Evolutionary conservation across 495 filamentous ascomycete genomes (phyloP).

Genomic region (Podospora bellae-mahoneyi): DNA sequence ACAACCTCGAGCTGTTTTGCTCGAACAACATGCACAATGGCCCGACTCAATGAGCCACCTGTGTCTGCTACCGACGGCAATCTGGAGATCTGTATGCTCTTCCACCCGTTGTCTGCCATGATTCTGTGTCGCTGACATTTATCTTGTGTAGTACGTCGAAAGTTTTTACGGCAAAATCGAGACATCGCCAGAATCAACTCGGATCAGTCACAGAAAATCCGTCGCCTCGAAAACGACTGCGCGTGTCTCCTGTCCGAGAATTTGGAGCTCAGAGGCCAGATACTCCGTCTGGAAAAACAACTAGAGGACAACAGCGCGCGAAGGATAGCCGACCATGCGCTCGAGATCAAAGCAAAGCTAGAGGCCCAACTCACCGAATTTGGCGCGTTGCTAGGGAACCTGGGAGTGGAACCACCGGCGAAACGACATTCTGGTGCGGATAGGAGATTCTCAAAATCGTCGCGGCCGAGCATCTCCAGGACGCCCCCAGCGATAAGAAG

Average conservation of each 20-base stretch:
- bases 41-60: slow-evolving; percentile 81
- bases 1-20: neutral
- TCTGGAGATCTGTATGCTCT: slow-evolving; percentile 71
- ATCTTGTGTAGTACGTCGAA: slow-evolving; percentile 63
- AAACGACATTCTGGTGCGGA: slow-evolving; percentile 38
- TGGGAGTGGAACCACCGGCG: slow-evolving; percentile 52
- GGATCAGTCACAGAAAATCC: slow-evolving; percentile 83
- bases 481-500: slow-evolving; percentile 40
- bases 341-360: slow-evolving; percentile 64
- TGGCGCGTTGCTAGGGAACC: slow-evolving; percentile 56
- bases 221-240: slow-evolving; percentile 78
- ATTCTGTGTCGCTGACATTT: slow-evolving; percentile 17
- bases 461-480: slow-evolving; percentile 20
- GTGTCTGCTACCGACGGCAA: slow-evolving; percentile 61
- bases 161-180: slow-evolving; percentile 88
- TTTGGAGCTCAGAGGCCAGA: slow-evolving; percentile 72
- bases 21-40: slow-evolving; percentile 57
- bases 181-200: slow-evolving; percentile 92
- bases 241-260: slow-evolving; percentile 84
- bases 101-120: neutral
- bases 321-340: slow-evolving; percentile 58
- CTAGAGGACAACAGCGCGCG: slow-evolving; percentile 48
- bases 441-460: slow-evolving; percentile 29
- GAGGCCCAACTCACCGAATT: slow-evolving; percentile 68
- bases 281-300: slow-evolving; percentile 69